Conservation (phyloP, 257 asterid genomes). For the Jacaranda mimosifolia region DNA sequence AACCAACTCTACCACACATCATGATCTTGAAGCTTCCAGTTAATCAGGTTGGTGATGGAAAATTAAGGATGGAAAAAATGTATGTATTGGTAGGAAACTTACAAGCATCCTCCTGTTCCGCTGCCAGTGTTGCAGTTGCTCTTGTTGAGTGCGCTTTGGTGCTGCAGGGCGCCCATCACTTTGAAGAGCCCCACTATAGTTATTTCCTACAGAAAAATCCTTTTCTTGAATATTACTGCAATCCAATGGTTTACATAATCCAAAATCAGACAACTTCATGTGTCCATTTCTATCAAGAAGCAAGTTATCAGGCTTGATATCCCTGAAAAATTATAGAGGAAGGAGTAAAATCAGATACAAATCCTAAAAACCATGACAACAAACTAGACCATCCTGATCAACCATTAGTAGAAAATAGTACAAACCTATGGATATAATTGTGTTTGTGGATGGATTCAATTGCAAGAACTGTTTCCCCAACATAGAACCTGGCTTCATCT, state of each 20-base stretch:
- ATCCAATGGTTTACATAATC: constrained; percentile 93
- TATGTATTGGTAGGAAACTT: constrained; percentile 43
- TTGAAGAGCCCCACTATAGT: constrained; percentile 80
- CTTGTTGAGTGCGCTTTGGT: constrained; percentile 94
- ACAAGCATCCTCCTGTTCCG: constrained; percentile 97
- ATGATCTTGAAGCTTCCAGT: neutral
- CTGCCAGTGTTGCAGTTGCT: constrained; percentile 96
- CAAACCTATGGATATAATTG: constrained; percentile 92
- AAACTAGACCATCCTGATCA: constrained; percentile 25
- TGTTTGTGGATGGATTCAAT: constrained; percentile 95
- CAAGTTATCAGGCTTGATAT: constrained; percentile 97
- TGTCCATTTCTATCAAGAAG: constrained; percentile 95
- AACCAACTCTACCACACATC: constrained; percentile 13
- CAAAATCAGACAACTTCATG: constrained; percentile 96
- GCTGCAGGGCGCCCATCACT: constrained; percentile 92
- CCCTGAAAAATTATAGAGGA: constrained; percentile 63
- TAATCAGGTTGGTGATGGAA: neutral
- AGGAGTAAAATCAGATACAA: constrained; percentile 28
- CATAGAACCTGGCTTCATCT: constrained; percentile 90
- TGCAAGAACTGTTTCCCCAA: constrained; percentile 96
- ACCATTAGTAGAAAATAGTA: constrained; percentile 31
- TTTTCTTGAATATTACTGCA: constrained; percentile 93
- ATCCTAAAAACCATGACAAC: constrained; percentile 15
- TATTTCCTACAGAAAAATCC: constrained; percentile 81
- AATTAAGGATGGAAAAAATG: constrained; percentile 7